Conservation (phyloP, 2,329 filamentous ascomycete species). For the Claviceps pazoutovae region DNA sequence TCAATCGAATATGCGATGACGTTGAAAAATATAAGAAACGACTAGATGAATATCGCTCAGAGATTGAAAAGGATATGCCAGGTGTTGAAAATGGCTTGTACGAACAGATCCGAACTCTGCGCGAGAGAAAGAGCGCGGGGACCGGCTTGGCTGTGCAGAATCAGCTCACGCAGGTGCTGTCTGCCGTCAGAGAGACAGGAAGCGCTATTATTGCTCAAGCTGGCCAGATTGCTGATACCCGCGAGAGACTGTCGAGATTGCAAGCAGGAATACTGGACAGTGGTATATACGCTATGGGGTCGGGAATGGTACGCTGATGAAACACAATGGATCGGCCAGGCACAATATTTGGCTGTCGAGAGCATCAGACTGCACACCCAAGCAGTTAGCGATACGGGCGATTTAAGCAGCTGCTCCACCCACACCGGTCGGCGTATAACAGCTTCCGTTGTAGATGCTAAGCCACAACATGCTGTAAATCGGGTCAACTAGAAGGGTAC, state of each 20-base stretch:
- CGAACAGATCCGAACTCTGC: conserved; percentile 25
- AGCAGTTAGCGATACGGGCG: neutral
- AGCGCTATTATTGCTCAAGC: conserved; percentile 27
- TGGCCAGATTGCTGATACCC: conserved; percentile 28
- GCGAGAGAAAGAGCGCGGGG: conserved; percentile 18
- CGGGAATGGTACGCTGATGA: conserved; percentile 12
- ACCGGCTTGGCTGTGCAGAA: conserved; percentile 19
- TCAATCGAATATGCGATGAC: conserved; percentile 29
- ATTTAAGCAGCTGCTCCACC: neutral
- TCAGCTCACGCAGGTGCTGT: conserved; percentile 24
- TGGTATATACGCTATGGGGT: conserved; percentile 21
- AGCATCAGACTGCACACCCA: neutral
- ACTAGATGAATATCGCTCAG: conserved; percentile 29
- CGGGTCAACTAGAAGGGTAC: neutral
- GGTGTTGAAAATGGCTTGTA: conserved; percentile 33
- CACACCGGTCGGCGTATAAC: neutral
- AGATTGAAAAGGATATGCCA: conserved; percentile 34
- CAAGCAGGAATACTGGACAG: conserved; percentile 27
- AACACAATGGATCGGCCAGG: neutral
- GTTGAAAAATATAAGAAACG: conserved; percentile 29
- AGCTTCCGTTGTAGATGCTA: neutral
- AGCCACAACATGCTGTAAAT: neutral
- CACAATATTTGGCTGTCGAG: neutral
- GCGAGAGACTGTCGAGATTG: conserved; percentile 26
- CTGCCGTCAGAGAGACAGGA: conserved; percentile 25